Evolutionary conservation across 345 rosid genomes (phyloP), one percentile per base, ranked within the genome.

Genomic region (Dipteronia dyeriana): DNA sequence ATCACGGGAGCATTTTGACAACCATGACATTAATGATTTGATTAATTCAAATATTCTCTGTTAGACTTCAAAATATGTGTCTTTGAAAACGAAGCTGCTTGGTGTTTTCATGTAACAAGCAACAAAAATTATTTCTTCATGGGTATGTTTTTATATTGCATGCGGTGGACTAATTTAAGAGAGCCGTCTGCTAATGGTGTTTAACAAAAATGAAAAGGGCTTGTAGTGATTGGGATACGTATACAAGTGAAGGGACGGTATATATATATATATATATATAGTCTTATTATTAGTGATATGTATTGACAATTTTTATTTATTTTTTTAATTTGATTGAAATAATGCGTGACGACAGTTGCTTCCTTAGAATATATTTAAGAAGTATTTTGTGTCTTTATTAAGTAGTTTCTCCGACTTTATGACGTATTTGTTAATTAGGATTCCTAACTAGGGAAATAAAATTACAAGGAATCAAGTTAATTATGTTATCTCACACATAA

Each of bases 41-140:
- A 60, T 72, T 71, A 3, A 29, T 53, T 17, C 38, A 56, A 54
- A 65, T 20, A 59, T 43, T 76, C 49, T 31, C 51, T 14, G 10
- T 16, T 70, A 66, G 70, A 51, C 67, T 70, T 70, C 17, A 53
- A 11, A 7, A 53, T 38, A 31, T 11, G 1, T n/a, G 0, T 4
- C 9, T 13, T 41, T 9, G 6, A n/a, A n/a, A 66, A 17, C 25
- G 4, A 38, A 34, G 23, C 14, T 19, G 13, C 13, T 19, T 17
- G 51, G 13, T 66, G 70, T 66, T 66, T 66, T 66, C 53, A n/a
- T 41, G 17, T 13, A 61, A 22, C 66, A 61, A 61, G 31, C 66
- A 61, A 61, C 57, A 53, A 53, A 16, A 49, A 34, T 4, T 4
- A 14, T 16, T 53, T 53, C 57, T 53, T 53, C n/a, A 53, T 53